Evolutionary conservation across 1,139 yeast genomes (phyloP), one percentile per base, ranked within the genome.

Genomic region (Saccharomyces hybrid): DNA sequence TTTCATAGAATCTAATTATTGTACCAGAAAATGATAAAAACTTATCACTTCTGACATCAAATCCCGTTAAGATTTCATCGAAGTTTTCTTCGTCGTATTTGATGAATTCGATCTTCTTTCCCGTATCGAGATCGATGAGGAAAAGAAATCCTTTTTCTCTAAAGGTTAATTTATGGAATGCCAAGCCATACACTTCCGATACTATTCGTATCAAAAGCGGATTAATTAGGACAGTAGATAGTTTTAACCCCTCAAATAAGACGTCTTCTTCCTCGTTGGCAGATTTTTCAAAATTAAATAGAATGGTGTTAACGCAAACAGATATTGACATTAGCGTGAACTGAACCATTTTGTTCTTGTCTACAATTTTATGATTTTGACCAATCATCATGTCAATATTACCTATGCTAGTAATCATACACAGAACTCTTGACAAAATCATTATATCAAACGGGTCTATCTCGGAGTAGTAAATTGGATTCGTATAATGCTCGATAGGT

Each of bases 171-270:
- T 59, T 62, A 48, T 54, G 56, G 49, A 63, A 61, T 50, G 62
- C 58, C 3, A 56, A 52, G 11, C 60, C 55, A 48, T 62, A 64
- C 47, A 57, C 53, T 53, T 64, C 66, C 3, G 62, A 54, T 19
- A 64, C 21, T 2, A 55, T 55, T 32, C 68, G 54, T 47, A 59
- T 55, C 21, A 59, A 56, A 8, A 60, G 49, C 1, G 65, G 57
- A 47, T 58, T 56, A 2, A 58, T 51, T 28, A 64, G 49, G 11
- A 62, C 41, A n/a, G 59, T 48, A 9, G 61, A 55, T 4, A 62
- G 41, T 38, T 60, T 59, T 14, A 64, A 24, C 11, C 44, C 24
- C 14, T 38, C 44, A 16, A 24, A 4, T 19, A 38, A 38, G 11
- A 11, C 3, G 44, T 38, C 26, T 16, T 16, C 26, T 16, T 38